Base-by-base conservation (phyloP, 345 rosid genomes). In the Lagerstroemia speciosa region DNA sequence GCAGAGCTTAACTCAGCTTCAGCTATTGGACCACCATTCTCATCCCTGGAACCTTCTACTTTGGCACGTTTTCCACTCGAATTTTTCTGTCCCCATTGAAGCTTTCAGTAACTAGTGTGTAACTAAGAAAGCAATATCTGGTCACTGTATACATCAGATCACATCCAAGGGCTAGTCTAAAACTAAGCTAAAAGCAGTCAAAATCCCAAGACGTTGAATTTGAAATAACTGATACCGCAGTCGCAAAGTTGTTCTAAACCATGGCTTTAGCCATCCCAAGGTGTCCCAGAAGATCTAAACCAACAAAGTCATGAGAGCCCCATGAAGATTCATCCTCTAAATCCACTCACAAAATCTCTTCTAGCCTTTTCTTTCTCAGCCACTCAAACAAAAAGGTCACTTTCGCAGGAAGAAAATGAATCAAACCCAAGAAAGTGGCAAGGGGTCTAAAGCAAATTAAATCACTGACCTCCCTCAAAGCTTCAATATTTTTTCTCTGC, bases 1-100 rank as follows among this genome's bases (percentile, higher is more conserved):
- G 68, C 89, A 37, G 96, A 93, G 81, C 83, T 82, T 19, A 80
- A 78, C 76, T 89, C 96, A 9, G 72, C 88, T 74, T 88, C 96
- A 43, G 79, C 74, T 83, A 81, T 89, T 32, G 81, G 78, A 73
- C 80, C 81, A 50, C 69, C 80, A 65, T 78, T 84, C 64, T 83
- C 89, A 30, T 84, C 87, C 79, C 74, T 71, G 58, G 81, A 74
- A 71, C 81, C 90, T 2, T 68, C 67, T 22, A 69, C 6, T 74
- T 86, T 89, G 34, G 76, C 63, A 70, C 87, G 80, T 78, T 89
- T 91, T 34, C 88, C 90, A 65, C 81, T 82, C 0, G 82, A 75
- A 69, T 84, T 87, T 76, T 78, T 82, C 96, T 90, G 48, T 41
- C 37, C 24, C 58, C 24, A 30, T 34, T 37, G 41, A 70, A 70